Evolutionary conservation across 371 early-diverging fungal genomes (phyloP).

Genomic region (Apophysomyces ossiformis): DNA sequence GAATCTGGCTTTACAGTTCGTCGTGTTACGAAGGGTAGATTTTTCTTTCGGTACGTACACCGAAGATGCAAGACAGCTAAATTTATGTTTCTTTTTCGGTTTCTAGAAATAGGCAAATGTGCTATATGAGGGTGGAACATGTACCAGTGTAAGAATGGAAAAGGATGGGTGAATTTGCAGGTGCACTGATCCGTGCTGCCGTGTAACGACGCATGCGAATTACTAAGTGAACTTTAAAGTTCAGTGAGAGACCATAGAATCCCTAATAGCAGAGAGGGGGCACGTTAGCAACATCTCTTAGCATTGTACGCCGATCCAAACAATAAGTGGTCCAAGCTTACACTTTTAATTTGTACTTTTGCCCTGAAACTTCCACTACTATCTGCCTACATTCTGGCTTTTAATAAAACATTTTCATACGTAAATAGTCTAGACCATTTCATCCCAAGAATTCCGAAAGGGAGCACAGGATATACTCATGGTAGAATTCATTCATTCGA

Average conservation of each 20-base stretch:
- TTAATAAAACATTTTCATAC: conserved; percentile 6
- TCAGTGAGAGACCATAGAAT: background rate
- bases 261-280: background rate
- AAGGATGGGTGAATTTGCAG: conserved; percentile 2
- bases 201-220: conserved; percentile 4
- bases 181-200: conserved; percentile 10
- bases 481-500: background rate
- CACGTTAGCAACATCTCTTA: background rate
- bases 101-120: conserved; percentile 12
- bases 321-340: conserved; percentile 12
- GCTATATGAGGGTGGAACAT: conserved; percentile 7
- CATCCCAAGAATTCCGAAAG: background rate
- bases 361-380: background rate
- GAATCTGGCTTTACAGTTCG: background rate
- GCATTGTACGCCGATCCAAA: conserved; percentile 11
- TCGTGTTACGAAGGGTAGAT: background rate
- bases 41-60: background rate
- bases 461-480: background rate
- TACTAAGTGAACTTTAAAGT: conserved; percentile 3
- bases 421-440: conserved; percentile 6
- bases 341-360: conserved; percentile 7
- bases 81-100: background rate
- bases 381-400: conserved; percentile 5
- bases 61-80: background rate
- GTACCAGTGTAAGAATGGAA: background rate